Percentiles rank a stretch among this genome's conserved stretches.
Evolutionary conservation across 805 yeast genomes (phyloP).

Genomic region (Wickerhamiella lipophila): DNA sequence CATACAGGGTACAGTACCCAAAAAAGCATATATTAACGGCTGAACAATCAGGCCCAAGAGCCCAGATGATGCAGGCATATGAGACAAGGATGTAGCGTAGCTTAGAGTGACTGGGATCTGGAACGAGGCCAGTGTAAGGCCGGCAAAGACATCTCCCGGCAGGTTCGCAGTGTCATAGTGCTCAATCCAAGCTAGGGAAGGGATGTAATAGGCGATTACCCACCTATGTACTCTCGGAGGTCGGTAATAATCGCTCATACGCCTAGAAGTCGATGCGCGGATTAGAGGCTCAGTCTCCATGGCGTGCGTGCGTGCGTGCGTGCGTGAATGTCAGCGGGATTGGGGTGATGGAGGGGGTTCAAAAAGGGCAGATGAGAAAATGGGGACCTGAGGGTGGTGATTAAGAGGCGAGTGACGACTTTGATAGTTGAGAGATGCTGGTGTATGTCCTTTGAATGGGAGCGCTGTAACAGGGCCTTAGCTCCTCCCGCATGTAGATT

Average conservation of each 20-base stretch:
- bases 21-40: conserved; percentile 60
- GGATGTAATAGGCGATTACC: conserved; percentile 40
- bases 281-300: neutral
- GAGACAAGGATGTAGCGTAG: conserved; percentile 73
- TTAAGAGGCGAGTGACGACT: no score
- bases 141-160: conserved; percentile 63
- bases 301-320: no score
- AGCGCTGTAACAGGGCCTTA: no score
- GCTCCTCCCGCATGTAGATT: no score
- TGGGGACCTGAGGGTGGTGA: no score
- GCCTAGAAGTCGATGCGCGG: neutral
- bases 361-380: no score
- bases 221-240: conserved; percentile 15
- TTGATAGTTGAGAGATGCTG: no score
- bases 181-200: conserved; percentile 43
- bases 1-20: conserved; percentile 82
- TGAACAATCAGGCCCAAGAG: conserved; percentile 63
- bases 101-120: conserved; percentile 82
- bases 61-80: conserved; percentile 71
- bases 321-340: neutral
- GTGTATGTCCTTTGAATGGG: no score
- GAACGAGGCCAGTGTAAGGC: conserved; percentile 76
- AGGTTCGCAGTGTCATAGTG: conserved; percentile 31
- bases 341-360: no score
- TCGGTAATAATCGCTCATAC: neutral